phyloP scores from a whole-genome alignment of 2,329 filamentous ascomycete genomes.

The Nannizziopsis arthrosporioides region DNA sequence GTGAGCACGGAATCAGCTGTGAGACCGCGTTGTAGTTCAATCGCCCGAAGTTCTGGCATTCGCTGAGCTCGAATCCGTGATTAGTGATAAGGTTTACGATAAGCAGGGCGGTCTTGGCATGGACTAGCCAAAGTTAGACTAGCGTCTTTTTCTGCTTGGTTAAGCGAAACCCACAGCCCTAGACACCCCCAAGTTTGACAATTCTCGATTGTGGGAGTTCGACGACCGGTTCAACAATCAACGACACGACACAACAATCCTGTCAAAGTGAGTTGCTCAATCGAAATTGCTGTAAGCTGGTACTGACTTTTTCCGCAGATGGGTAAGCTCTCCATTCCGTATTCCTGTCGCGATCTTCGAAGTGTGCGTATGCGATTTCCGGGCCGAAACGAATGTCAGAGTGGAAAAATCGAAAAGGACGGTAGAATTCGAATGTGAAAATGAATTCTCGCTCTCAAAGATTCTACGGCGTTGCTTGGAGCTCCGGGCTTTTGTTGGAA shows the following conservation, averaged over 20 bases:
- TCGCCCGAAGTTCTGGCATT: background rate
- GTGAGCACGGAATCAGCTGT: background rate
- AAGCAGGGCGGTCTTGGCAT: conserved; percentile 6
- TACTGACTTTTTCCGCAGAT: conserved; percentile 37
- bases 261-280: conserved; percentile 39
- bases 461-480: no score
- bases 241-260: conserved; percentile 26
- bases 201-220: conserved; percentile 28
- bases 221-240: conserved; percentile 11
- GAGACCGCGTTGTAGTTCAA: background rate
- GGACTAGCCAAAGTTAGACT: conserved; percentile 18
- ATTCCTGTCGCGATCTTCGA: conserved; percentile 15
- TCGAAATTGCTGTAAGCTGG: conserved; percentile 18
- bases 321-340: conserved; percentile 43
- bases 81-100: conserved; percentile 6
- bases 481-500: no score
- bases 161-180: conserved; percentile 37
- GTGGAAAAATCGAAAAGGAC: background rate
- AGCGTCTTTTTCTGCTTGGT: conserved; percentile 26
- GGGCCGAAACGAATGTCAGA: conserved; percentile 10
- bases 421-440: background rate
- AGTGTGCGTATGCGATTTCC: conserved; percentile 22
- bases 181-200: conserved; percentile 32
- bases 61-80: background rate
- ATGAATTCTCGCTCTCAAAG: no score